Percentiles rank a stretch among this genome's conserved stretches.
phyloP scores from a whole-genome alignment of 306 rosid species.

The Sophora flavescens region DNA sequence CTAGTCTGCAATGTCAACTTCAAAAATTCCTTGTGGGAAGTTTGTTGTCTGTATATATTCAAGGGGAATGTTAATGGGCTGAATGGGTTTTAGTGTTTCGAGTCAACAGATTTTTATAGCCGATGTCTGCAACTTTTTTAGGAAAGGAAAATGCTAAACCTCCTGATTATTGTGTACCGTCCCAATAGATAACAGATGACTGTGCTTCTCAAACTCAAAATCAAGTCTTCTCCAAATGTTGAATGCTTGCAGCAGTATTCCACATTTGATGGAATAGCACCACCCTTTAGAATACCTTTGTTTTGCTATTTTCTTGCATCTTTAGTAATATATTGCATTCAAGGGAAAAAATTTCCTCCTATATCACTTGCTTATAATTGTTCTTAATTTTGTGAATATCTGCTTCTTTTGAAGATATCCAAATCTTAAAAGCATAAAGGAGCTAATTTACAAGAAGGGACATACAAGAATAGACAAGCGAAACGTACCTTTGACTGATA shows the following conservation, averaged over 20 bases:
- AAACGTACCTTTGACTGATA: conserved; percentile 91
- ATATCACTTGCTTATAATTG: neutral
- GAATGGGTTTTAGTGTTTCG: neutral
- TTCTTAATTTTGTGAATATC: conserved; percentile 26
- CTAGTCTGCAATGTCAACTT: neutral
- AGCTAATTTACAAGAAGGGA: conserved; percentile 85
- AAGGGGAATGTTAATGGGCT: too few relatives aligned
- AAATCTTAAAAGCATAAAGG: conserved; percentile 79
- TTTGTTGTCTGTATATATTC: neutral
- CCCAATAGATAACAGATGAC: neutral
- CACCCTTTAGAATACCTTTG: neutral
- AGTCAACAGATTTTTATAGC: neutral
- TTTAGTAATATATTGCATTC: neutral
- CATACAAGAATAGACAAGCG: conserved; percentile 60
- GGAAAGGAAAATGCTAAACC: neutral
- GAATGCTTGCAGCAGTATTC: neutral
- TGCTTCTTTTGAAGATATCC: conserved; percentile 70
- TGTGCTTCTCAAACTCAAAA: neutral
- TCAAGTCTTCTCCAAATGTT: neutral
- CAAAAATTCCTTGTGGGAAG: neutral
- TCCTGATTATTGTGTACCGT: neutral
- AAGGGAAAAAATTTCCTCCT: too few relatives aligned
- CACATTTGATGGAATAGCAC: neutral
- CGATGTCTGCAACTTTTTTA: neutral
- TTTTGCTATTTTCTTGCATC: conserved; percentile 12